Conservation (phyloP, 2,329 filamentous ascomycete species). For the Colletotrichum tabaci region DNA sequence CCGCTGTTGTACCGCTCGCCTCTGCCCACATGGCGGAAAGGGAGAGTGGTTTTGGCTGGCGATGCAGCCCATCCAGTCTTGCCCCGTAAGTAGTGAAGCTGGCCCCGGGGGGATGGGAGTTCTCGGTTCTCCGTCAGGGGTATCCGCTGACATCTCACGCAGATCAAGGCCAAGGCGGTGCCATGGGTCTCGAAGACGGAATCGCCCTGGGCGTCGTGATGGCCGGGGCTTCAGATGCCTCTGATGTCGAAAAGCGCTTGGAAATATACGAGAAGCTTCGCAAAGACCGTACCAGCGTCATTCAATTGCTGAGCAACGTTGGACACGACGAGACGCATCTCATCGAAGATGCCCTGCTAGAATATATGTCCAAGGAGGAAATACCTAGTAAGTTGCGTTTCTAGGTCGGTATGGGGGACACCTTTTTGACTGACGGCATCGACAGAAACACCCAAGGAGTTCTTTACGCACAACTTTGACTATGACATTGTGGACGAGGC, state of each 20-base stretch:
- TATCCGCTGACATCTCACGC: not conserved
- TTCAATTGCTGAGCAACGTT: slow-evolving; percentile 58
- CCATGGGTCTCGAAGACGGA: slow-evolving; percentile 55
- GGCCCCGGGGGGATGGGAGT: not conserved
- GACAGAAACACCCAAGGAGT: slow-evolving; percentile 28
- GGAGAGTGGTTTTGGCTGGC: slow-evolving; percentile 51
- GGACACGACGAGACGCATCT: slow-evolving; percentile 51
- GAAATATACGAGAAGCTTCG: slow-evolving; percentile 47
- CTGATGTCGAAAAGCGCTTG: slow-evolving; percentile 46
- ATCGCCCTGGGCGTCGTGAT: slow-evolving; percentile 51
- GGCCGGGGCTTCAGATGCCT: slow-evolving; percentile 41
- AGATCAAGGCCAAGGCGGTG: slow-evolving; percentile 58
- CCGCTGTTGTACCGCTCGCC: slow-evolving; percentile 53
- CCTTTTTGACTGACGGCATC: not conserved
- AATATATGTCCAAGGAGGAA: slow-evolving; percentile 48
- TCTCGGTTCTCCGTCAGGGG: too few relatives aligned
- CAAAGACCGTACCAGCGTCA: slow-evolving; percentile 49
- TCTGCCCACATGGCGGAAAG: slow-evolving; percentile 51
- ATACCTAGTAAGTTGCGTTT: slow-evolving; percentile 49
- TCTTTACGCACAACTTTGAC: slow-evolving; percentile 42
- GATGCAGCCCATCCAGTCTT: slow-evolving; percentile 58
- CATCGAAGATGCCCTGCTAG: slow-evolving; percentile 48
- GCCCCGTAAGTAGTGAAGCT: slow-evolving; percentile 48
- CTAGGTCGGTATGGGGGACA: not conserved
- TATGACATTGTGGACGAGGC: slow-evolving; percentile 44